phyloP scores from a whole-genome alignment of 2,329 filamentous ascomycete species.

The Meredithiella fracta region DNA sequence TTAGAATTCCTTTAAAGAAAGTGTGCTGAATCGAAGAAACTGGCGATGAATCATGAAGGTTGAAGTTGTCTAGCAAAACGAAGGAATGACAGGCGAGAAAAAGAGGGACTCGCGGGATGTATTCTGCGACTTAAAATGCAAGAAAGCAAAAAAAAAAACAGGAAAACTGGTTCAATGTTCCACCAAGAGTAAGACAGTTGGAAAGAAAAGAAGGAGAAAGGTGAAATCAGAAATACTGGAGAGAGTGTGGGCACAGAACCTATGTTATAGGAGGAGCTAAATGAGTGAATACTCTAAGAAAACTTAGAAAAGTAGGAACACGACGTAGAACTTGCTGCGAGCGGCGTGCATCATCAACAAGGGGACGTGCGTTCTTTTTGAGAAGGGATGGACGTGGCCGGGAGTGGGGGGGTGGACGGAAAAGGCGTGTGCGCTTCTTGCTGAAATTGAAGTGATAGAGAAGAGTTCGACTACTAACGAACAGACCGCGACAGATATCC shows the following conservation, averaged over 20 bases:
- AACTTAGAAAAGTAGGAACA: neutral
- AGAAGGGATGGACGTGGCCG: neutral
- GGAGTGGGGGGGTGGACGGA: neutral
- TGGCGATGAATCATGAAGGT: neutral
- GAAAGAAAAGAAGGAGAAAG: conserved; percentile 1
- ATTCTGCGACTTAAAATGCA: conserved; percentile 2
- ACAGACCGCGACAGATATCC: neutral
- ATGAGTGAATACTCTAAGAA: neutral
- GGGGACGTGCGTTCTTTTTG: conserved; percentile 6
- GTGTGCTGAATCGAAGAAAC: neutral
- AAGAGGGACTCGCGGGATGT: neutral
- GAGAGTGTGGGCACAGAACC: conserved; percentile 4
- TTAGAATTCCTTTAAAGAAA: neutral
- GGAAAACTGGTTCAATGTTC: conserved; percentile 4
- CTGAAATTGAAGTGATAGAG: conserved; percentile 2
- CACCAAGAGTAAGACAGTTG: neutral
- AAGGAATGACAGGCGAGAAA: conserved; percentile 6
- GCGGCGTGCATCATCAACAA: conserved; percentile 8
- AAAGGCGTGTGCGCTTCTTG: neutral
- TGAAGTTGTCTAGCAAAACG: neutral
- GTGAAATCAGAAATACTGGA: neutral
- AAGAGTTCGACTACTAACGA: neutral
- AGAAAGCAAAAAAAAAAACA: conserved; percentile 9
- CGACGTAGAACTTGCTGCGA: neutral
- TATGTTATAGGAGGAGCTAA: conserved; percentile 6